Percentiles rank a stretch among this genome's conserved stretches.
Evolutionary conservation across 2,329 filamentous ascomycete genomes (phyloP).

Genomic region (Alternaria longipes): DNA sequence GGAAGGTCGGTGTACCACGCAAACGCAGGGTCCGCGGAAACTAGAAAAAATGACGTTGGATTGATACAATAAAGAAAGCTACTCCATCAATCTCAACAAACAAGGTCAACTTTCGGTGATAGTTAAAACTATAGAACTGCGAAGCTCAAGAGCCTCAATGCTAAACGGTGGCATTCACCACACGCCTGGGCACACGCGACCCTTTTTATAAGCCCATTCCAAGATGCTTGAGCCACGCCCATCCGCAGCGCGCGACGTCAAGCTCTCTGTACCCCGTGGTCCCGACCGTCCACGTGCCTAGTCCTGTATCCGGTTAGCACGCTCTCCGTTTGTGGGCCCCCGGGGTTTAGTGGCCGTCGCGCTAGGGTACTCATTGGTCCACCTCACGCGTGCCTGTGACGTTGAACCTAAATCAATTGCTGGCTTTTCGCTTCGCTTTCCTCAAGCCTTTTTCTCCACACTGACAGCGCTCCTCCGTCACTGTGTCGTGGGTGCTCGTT

Average conservation of each 20-base stretch:
- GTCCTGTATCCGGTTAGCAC: slow-evolving; percentile 2
- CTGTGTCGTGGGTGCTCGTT: slow-evolving; percentile 1
- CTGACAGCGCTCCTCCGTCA: not conserved
- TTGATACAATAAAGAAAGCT: slow-evolving; percentile 11
- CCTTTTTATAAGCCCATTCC: not conserved
- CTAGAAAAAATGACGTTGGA: slow-evolving; percentile 14
- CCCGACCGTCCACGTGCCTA: slow-evolving; percentile 6
- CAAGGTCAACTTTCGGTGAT: not conserved
- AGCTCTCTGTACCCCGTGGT: slow-evolving; percentile 10
- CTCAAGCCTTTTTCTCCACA: not conserved
- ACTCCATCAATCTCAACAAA: not conserved
- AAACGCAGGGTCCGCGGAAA: slow-evolving; percentile 4
- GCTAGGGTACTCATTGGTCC: slow-evolving; percentile 11
- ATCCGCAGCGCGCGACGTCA: slow-evolving; percentile 8
- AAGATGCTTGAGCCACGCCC: not conserved
- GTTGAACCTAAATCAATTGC: slow-evolving; percentile 4
- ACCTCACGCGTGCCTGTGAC: slow-evolving; percentile 13
- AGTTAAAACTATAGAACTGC: not conserved
- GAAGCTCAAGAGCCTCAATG: not conserved
- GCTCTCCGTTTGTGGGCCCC: not conserved
- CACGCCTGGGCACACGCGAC: not conserved
- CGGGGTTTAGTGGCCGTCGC: slow-evolving; percentile 7
- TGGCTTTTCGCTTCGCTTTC: not conserved
- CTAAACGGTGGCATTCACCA: not conserved
- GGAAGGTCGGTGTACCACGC: slow-evolving; percentile 4